phyloP scores from a whole-genome alignment of 148 eudicot species.

The Rheum nobile region DNA sequence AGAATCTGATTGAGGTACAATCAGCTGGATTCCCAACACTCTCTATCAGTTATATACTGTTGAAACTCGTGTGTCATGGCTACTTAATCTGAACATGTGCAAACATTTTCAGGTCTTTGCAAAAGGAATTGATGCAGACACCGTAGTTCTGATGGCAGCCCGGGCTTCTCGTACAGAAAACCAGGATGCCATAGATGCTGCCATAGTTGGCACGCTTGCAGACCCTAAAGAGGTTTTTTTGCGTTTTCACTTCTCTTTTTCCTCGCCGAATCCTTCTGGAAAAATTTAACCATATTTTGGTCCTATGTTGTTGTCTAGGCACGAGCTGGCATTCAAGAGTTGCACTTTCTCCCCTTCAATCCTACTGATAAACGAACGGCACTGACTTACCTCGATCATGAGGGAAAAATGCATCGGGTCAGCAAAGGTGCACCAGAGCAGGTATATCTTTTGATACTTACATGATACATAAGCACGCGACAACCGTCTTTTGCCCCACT shows the following conservation, averaged over 20 bases:
- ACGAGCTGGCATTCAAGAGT: slow-evolving; percentile 83
- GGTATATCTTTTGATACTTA: slow-evolving; percentile 25
- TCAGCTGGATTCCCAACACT: neutral
- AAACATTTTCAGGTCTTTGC: slow-evolving; percentile 59
- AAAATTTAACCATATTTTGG: slow-evolving; percentile 9
- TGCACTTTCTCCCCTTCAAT: slow-evolving; percentile 92
- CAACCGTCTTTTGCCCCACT: neutral
- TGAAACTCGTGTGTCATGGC: neutral
- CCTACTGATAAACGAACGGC: slow-evolving; percentile 98
- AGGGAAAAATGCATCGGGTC: slow-evolving; percentile 93
- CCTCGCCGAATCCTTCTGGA: neutral
- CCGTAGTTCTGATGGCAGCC: slow-evolving; percentile 96
- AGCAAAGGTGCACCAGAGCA: slow-evolving; percentile 99
- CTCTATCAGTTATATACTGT: neutral
- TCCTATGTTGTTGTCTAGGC: slow-evolving; percentile 35
- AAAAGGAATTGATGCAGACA: slow-evolving; percentile 82
- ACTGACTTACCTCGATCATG: slow-evolving; percentile 67
- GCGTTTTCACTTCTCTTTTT: neutral
- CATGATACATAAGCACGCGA: neutral
- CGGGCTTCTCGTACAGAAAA: slow-evolving; percentile 89
- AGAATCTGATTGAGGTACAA: slow-evolving; percentile 75
- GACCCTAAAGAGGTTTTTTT: slow-evolving; percentile 90
- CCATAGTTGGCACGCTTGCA: slow-evolving; percentile 88
- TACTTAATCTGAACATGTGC: neutral
- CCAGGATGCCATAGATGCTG: slow-evolving; percentile 98